Evolutionary conservation across 169 alveolate genomes (phyloP), one percentile per base, ranked within the genome.

Genomic region (Eimeria sp.): DNA sequence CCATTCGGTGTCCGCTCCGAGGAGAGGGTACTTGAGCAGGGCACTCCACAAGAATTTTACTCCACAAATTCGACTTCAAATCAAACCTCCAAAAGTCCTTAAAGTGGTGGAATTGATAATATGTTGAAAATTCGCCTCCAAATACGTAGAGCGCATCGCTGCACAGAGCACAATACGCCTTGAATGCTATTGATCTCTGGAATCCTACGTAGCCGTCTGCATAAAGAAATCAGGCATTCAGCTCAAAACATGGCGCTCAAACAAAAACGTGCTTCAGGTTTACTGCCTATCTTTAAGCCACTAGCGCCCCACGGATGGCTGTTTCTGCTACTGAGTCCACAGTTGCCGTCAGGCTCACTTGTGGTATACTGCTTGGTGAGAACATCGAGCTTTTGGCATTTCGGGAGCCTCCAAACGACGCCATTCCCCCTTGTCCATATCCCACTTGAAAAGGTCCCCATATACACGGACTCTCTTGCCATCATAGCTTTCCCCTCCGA

Each of bases 1-100:
- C 99, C 99, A 98, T 98, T 22, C 99, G 96, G 90, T 98, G 99
- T 2, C 99, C 99, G 96, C 99, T 98, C 51, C 99, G 96, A 9
- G 99, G 98, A 34, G 98, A 95, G 9, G 99, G 99, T 57, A 67
- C 86, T 30, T 95, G 95, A 18, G 99, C 98, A 76, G 97, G 97
- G 47, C 97, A 94, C 92, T 98, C 98, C 10, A 98, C 96, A 30
- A 78, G 82, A 34, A 95, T 57, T 92, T 97, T 98, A 63, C 92
- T 97, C 99, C 99, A 98, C 43, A 43, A 27, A 63, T 86, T 87
- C 16, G 97, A 40, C 82, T 96, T 98, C 25, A 98, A 61, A 88
- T 97, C 97, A 84, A 98, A 97, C 40, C 95, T 49, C 98, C 99
- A 98, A 95, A 98, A 95, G 97, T 98, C 99, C 63, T 98, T 98